These are phyloP conservation scores for Cyberlindnera americana DNA, from an alignment of 805 yeast species.

Conservation along the genomic window DNA sequence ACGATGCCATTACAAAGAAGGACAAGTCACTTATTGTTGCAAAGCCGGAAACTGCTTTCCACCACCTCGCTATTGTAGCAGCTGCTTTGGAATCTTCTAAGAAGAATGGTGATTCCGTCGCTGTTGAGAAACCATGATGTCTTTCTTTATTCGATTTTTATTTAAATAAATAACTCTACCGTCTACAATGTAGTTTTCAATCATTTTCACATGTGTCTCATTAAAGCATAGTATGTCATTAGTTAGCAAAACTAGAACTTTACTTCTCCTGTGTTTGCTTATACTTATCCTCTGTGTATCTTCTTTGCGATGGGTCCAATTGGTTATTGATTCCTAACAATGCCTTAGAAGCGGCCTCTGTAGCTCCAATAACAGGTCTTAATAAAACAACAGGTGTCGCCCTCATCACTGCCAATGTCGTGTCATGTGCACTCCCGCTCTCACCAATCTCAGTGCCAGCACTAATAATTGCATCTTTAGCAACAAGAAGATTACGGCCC, in stretches of 20 bases:
- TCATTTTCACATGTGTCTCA: too few species aligned
- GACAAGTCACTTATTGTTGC: slow-evolving; percentile 56
- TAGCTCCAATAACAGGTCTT: slow-evolving; percentile 87
- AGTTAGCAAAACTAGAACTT: background rate
- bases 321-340: slow-evolving; percentile 81
- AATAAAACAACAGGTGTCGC: slow-evolving; percentile 79
- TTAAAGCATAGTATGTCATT: too few species aligned
- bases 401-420: slow-evolving; percentile 62
- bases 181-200: too few species aligned
- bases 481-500: slow-evolving; percentile 62
- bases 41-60: slow-evolving; percentile 81
- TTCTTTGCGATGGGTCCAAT: slow-evolving; percentile 61
- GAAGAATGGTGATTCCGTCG: slow-evolving; percentile 47
- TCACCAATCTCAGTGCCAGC: slow-evolving; percentile 61
- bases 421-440: slow-evolving; percentile 63
- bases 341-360: slow-evolving; percentile 83
- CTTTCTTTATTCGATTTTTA: background rate
- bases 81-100: slow-evolving; percentile 75
- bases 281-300: slow-evolving; percentile 65
- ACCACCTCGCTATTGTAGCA: slow-evolving; percentile 86
- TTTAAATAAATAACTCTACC: background rate
- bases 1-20: slow-evolving; percentile 55
- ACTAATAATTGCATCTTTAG: slow-evolving; percentile 56
- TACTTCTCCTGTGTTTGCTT: slow-evolving; percentile 28
- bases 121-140: slow-evolving; percentile 34